Percentiles rank a stretch among this genome's conserved stretches.
Evolutionary conservation across 2,329 filamentous ascomycete genomes (phyloP).

Genomic region (Fusarium newnesense): DNA sequence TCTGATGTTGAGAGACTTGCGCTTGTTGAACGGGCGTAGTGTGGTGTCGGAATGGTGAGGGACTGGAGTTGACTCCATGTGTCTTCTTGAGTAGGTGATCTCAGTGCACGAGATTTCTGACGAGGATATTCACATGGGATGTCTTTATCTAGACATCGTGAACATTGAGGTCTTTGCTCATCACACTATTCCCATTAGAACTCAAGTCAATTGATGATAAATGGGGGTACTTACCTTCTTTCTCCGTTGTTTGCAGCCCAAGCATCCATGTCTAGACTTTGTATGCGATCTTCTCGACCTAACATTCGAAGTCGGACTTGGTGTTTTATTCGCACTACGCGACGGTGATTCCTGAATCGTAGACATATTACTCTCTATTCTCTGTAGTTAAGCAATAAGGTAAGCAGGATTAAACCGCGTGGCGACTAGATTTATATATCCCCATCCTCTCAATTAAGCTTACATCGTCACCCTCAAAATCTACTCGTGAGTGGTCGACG

Average conservation of each 20-base stretch:
- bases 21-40: neutral
- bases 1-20: neutral
- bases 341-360: neutral
- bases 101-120: neutral
- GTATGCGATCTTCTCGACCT: conserved; percentile 35
- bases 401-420: neutral
- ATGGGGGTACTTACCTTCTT: conserved; percentile 16
- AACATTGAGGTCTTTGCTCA: conserved; percentile 27
- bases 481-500: neutral
- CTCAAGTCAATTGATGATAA: accelerated
- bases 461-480: neutral
- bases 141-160: conserved; percentile 23
- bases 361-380: neutral
- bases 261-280: conserved; percentile 39
- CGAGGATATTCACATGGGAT: conserved; percentile 28
- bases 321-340: neutral
- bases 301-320: neutral
- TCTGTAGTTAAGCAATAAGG: neutral
- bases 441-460: neutral
- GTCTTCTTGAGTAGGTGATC: neutral
- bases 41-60: neutral
- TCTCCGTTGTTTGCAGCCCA: conserved; percentile 36
- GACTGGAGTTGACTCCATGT: neutral
- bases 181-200: conserved; percentile 24
- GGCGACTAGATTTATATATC: neutral